Percentiles rank a stretch among this genome's conserved stretches.
phyloP scores from a whole-genome alignment of 345 rosid species.

The Arabis alpina region DNA sequence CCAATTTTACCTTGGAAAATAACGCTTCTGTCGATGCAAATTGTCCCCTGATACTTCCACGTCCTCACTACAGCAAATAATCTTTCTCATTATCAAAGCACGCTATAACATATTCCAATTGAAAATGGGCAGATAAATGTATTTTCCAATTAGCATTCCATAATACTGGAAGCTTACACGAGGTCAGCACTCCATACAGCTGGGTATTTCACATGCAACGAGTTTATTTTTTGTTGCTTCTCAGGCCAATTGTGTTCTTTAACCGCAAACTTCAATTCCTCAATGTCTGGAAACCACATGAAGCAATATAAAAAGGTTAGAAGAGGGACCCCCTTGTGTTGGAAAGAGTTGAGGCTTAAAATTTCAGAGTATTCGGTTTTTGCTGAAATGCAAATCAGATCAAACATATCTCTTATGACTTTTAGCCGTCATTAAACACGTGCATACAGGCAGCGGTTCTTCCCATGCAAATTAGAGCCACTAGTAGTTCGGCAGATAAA shows the following conservation, averaged over 20 bases:
- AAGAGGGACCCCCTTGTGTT: conserved; percentile 20
- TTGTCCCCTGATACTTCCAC: conserved; percentile 51
- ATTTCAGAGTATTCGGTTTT: not conserved
- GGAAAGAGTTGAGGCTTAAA: conserved; percentile 32
- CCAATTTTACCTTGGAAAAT: conserved; percentile 77
- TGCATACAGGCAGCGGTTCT: conserved; percentile 25
- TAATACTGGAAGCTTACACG: conserved; percentile 57
- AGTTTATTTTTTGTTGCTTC: conserved; percentile 63
- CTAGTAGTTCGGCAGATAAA: too few species aligned
- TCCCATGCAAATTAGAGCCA: not conserved
- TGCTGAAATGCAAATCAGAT: not conserved
- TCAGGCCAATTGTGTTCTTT: conserved; percentile 71
- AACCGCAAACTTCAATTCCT: conserved; percentile 75
- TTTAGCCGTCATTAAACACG: conserved; percentile 18
- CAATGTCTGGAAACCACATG: conserved; percentile 57
- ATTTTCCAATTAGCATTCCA: not conserved
- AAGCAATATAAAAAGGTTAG: conserved; percentile 28
- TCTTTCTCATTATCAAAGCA: too few species aligned
- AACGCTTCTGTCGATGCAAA: conserved; percentile 46
- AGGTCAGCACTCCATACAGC: conserved; percentile 56
- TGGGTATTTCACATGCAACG: conserved; percentile 65
- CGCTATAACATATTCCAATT: too few species aligned
- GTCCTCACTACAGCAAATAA: conserved; percentile 46
- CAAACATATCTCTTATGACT: conserved; percentile 23
- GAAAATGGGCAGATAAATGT: conserved; percentile 9